Conservation (phyloP, 345 rosid species). For the Populus simonii region DNA sequence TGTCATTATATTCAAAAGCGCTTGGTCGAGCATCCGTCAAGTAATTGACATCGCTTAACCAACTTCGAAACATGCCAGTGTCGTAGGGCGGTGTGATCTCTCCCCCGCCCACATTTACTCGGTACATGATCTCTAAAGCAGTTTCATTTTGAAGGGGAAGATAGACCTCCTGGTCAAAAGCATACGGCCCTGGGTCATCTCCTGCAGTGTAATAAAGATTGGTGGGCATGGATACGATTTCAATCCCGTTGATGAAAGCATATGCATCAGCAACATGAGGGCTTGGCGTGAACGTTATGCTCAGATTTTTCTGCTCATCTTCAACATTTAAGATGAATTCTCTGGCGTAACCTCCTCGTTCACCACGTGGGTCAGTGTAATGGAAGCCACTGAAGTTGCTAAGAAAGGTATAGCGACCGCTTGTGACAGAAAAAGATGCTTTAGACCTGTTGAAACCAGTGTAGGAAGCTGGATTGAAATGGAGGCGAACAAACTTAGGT, state of each 20-base stretch:
- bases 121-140: conserved; percentile 31
- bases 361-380: background rate
- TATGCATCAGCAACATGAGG: conserved; percentile 6
- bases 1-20: too few relatives aligned
- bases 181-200: too few relatives aligned
- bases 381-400: conserved; percentile 27
- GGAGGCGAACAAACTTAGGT: conserved; percentile 24
- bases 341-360: background rate
- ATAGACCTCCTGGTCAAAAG: background rate
- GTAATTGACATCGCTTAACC: background rate
- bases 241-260: conserved; percentile 40
- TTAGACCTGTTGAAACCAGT: background rate
- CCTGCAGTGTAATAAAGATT: conserved; percentile 16
- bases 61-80: conserved; percentile 35
- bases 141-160: background rate
- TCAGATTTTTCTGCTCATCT: conserved; percentile 11
- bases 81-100: rapidly evolving
- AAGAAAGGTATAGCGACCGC: conserved; percentile 18
- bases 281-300: conserved; percentile 35
- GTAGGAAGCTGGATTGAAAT: conserved; percentile 19
- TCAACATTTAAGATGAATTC: conserved; percentile 6
- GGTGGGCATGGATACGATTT: conserved; percentile 39
- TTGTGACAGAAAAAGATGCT: conserved; percentile 25
- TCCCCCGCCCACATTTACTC: conserved; percentile 28
- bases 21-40: too few relatives aligned